These are phyloP conservation scores for Eucalyptus coolabah DNA, from an alignment of 345 rosid genomes.

Conservation along the genomic window DNA sequence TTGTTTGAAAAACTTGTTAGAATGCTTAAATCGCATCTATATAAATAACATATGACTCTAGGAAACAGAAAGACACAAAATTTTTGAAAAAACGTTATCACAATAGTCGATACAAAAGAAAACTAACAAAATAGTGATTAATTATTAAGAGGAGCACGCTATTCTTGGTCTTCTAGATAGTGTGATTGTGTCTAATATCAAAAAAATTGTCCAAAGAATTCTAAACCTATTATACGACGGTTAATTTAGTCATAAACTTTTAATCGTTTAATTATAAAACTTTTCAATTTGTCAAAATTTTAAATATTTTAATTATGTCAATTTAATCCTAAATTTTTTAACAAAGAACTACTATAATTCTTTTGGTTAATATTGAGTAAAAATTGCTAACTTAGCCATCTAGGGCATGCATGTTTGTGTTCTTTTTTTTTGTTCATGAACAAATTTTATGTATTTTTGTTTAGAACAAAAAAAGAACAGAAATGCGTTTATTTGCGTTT, in stretches of 20 bases:
- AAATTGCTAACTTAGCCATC: no score
- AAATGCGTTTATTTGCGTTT: no score
- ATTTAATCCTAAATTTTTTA: fast-evolving
- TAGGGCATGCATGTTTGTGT: no score
- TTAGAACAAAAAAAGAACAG: no score
- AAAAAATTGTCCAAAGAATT: no score
- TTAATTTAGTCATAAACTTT: no score
- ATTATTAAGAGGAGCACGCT: not conserved
- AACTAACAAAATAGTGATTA: not conserved
- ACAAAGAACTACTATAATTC: fast-evolving
- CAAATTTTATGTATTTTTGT: no score
- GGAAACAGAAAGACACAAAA: fast-evolving
- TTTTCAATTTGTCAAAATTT: no score
- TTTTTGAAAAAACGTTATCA: not conserved
- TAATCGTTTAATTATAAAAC: fast-evolving
- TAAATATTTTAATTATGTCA: fast-evolving
- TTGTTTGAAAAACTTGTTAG: not conserved
- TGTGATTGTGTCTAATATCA: not conserved
- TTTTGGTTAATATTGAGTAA: fast-evolving
- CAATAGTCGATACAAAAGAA: not conserved
- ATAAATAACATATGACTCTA: not conserved
- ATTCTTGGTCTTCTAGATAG: not conserved
- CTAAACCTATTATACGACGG: fast-evolving
- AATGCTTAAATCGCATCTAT: not conserved
- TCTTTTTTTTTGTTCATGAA: no score